phyloP scores from a whole-genome alignment of 768 basidiomycete genomes.

The Mycena polygramma region DNA sequence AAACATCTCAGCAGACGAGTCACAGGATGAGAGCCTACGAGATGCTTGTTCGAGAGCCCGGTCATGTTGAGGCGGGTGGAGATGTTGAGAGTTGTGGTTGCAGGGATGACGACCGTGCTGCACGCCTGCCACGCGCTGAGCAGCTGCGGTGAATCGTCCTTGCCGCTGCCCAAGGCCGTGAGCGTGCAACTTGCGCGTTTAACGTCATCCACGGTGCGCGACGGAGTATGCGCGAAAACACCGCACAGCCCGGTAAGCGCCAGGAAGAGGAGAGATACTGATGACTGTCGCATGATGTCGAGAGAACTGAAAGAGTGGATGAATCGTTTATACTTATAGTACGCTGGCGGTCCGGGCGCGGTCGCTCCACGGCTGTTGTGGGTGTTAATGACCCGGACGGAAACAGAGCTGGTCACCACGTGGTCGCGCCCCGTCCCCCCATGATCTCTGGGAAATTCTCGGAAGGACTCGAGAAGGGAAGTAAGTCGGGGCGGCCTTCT shows the following conservation, averaged over 20 bases:
- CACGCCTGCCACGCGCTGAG: conserved; percentile 58
- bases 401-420: background rate
- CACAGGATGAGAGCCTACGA: conserved; percentile 50
- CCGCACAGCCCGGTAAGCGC: conserved; percentile 1
- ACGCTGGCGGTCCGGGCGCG: conserved; percentile 22
- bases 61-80: conserved; percentile 68
- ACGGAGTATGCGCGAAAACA: background rate
- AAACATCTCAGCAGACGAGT: background rate
- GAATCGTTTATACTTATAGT: background rate
- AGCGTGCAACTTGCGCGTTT: conserved; percentile 53
- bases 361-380: background rate
- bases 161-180: conserved; percentile 52
- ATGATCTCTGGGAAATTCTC: conserved; percentile 17
- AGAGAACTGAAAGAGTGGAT: background rate
- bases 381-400: background rate
- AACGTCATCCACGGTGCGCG: conserved; percentile 9
- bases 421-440: conserved; percentile 15
- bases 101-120: conserved; percentile 58
- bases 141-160: conserved; percentile 66
- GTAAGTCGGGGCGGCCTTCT: too few relatives aligned
- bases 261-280: conserved; percentile 1
- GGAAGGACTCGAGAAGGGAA: conserved; percentile 3
- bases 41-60: conserved; percentile 60
- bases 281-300: background rate
- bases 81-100: conserved; percentile 63